Evolutionary conservation across 1,284 basidiomycete species (phyloP), one percentile per base, ranked within the genome.

Genomic region (Taiwanofungus camphoratus): DNA sequence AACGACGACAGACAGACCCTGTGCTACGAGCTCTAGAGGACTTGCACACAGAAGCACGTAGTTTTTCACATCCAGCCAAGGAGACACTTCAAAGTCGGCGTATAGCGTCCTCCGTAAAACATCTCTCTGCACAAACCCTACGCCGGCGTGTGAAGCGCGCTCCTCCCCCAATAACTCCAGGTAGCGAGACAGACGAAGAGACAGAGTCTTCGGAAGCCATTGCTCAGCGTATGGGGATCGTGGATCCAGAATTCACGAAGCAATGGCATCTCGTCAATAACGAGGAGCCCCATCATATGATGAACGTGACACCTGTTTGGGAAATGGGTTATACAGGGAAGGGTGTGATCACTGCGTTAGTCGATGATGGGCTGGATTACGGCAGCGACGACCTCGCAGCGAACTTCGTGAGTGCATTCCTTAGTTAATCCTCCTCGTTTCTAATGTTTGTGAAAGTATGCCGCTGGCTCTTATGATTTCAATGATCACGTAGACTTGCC

Each of bases 351-450:
- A 82, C 93, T 5, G 90, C 91, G 5, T 74, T 99, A 39, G 87
- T 99, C 20, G 96, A 99, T 62, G 96, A 99, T 62, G 96, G 96
- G 0, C 67, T 99, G 52, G 96, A 99, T 62, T 88, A 92, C 63
- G 79, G 82, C 40, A 91, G 84, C 55, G 79, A 83, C 19, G 95
- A 99, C 65, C 72, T 99, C 36, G 80, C 82, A 30, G 82, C 74
- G 30, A 98, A 98, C 65, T 98, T 97, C 64, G 93, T 96, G 59
- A 60, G 91, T 76, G 26, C 36, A 24, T 16, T 11, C 35, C 24
- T 20, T 36, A 39, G 23, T 45, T 16, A n/a, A n/a, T n/a, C n/a
- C n/a, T n/a, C n/a, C n/a, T n/a, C n/a, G 39, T 22, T 44, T 18
- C 35, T 43, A 38, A 43, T 39, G 13, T 27, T 13, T 36, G 22